Base-by-base conservation (phyloP, 2,329 filamentous ascomycete species). In the Claviceps sp. region DNA sequence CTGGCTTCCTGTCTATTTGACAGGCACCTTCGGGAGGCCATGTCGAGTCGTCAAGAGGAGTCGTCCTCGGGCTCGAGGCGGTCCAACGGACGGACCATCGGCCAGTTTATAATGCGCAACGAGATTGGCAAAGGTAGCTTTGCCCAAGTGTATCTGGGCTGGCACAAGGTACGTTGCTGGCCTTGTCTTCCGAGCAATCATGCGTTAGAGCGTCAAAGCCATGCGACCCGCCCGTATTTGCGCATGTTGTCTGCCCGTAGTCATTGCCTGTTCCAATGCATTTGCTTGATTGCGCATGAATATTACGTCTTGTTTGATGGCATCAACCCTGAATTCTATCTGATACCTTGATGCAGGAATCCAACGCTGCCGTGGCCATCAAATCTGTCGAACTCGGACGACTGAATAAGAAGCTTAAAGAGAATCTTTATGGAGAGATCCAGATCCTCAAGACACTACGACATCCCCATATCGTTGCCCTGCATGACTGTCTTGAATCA, bases 41-140 rank as follows among this genome's bases (percentile, higher is more conserved):
- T 72, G 69, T 61, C 69, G 58, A 65, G 63, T 59, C 65, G 63
- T 57, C 66, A 65, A 54, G 66, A 70, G 54, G 58, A 62, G 49
- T 59, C 66, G 59, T 64, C 68, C 56, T 63, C 62, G 49, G 62
- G 63, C 60, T 65, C 68, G 50, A 63, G 61, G 57, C 65, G 58
- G 60, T 63, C 63, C 55, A 61, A 62, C 56, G 60, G 65, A 44
- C 63, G 63, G 47, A 62, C 59, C 55, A 67, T 93, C 61, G 88
- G 89, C 59, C 82, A 85, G 63, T 96, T 94, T 69, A 78, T 79
- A 61, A 83, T 91, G 62, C 81, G 89, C 60, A 83, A 86, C 60
- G 88, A 96, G 72, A 96, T 97, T 66, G 93, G 93, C 57, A 93
- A 93, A 72, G 93, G 93, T 56, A 97, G 93, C 73, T 98, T 97